A percentile compares a stretch with the other conserved stretches of the same genome.
phyloP scores from a whole-genome alignment of 1,284 basidiomycete species.

The Rhodotorula sp. region DNA sequence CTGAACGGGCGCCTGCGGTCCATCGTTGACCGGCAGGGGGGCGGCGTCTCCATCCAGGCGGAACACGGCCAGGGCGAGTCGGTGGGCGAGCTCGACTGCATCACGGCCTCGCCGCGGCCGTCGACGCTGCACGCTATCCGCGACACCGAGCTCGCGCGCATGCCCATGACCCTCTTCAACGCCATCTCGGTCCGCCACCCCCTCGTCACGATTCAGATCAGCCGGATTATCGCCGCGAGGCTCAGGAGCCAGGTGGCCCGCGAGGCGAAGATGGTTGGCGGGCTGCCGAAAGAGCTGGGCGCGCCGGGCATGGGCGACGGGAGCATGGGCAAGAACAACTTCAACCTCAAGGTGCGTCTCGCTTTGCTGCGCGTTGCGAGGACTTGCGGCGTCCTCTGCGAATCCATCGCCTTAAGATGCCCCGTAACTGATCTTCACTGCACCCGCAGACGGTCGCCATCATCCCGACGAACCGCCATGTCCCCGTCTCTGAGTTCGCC shows the following conservation, averaged over 20 bases:
- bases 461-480: constrained; percentile 73
- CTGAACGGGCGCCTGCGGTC: constrained; percentile 95
- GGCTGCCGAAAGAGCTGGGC: constrained; percentile 46
- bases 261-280: constrained; percentile 31
- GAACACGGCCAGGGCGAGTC: constrained; percentile 88
- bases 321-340: constrained; percentile 68
- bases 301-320: constrained; percentile 55
- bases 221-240: constrained; percentile 89
- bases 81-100: constrained; percentile 79
- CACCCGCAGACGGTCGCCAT: constrained; percentile 75
- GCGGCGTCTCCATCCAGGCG: constrained; percentile 73
- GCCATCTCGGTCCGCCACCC: constrained; percentile 81
- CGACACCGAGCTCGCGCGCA: constrained; percentile 95
- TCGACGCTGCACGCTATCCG: constrained; percentile 97
- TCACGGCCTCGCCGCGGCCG: constrained; percentile 82
- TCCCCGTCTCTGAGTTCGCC: constrained; percentile 84
- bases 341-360: constrained; percentile 66
- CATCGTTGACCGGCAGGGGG: constrained; percentile 64
- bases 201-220: constrained; percentile 91
- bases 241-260: constrained; percentile 78
- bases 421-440: neutral
- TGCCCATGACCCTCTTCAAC: constrained; percentile 97
- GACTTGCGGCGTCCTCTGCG: no score
- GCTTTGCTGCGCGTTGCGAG: neutral
- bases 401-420: neutral